phyloP scores from a whole-genome alignment of 2,329 filamentous ascomycete genomes.

The Monilinia fructicola region DNA sequence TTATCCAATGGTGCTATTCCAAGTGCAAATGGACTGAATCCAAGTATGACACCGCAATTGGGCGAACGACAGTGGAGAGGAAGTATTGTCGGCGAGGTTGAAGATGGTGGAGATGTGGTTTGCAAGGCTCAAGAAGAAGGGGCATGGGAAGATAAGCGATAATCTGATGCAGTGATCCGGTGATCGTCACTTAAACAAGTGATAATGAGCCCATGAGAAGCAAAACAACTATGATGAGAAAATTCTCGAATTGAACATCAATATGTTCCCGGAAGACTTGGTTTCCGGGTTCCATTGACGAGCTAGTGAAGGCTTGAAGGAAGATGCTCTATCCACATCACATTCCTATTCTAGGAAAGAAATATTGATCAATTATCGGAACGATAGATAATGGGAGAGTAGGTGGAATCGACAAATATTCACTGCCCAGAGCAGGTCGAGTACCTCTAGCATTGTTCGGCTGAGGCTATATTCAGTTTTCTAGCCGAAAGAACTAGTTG shows the following conservation, averaged over 20 bases:
- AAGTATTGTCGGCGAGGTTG: constrained; percentile 34
- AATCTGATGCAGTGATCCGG: not conserved
- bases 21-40: not conserved
- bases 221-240: not conserved
- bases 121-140: not conserved
- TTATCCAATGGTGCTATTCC: constrained; percentile 14
- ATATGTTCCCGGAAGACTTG: not conserved
- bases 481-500: not conserved
- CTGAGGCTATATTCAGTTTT: not conserved
- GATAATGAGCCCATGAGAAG: not conserved
- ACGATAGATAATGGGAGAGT: not conserved
- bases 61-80: constrained; percentile 29
- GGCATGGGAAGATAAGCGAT: not conserved
- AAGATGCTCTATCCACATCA: not conserved
- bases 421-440: not conserved
- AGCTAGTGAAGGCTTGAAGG: not conserved
- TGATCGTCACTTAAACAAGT: not conserved
- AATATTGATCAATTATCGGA: not conserved
- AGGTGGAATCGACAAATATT: not conserved
- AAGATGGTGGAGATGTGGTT: not conserved
- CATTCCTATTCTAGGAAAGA: not conserved
- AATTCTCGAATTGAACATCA: not conserved
- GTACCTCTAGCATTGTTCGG: not conserved
- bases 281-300: not conserved
- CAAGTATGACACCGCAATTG: not conserved